These are phyloP conservation scores for Phytophthora crassamura DNA, from an alignment of 352 stramenopile genomes.

Conservation along the genomic window DNA sequence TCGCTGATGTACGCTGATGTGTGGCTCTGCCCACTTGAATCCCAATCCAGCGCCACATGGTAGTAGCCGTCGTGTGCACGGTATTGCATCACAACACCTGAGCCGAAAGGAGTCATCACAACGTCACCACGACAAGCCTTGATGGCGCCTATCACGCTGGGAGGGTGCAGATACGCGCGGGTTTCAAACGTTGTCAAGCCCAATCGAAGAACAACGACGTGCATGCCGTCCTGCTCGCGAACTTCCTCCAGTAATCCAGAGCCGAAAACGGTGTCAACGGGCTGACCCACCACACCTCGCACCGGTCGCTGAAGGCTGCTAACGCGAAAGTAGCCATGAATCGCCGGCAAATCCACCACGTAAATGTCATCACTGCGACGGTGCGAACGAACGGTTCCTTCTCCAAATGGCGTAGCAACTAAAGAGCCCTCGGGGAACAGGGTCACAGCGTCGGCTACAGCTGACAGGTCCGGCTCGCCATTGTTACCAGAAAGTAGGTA, in stretches of 20 bases:
- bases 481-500: constrained; percentile 49
- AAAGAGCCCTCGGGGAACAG: constrained; percentile 58
- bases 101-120: constrained; percentile 81
- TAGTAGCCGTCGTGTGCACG: constrained; percentile 69
- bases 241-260: constrained; percentile 70
- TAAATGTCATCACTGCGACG: constrained; percentile 65
- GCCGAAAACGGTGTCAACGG: constrained; percentile 73
- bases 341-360: constrained; percentile 46
- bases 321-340: constrained; percentile 58
- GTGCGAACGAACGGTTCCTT: constrained; percentile 59
- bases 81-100: constrained; percentile 75
- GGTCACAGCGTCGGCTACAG: constrained; percentile 21
- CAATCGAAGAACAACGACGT: constrained; percentile 76
- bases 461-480: not conserved
- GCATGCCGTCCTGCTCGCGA: constrained; percentile 67
- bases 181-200: constrained; percentile 56
- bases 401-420: constrained; percentile 72
- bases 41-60: constrained; percentile 75
- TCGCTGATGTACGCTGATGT: constrained; percentile 72
- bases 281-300: constrained; percentile 61
- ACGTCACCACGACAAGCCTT: constrained; percentile 76
- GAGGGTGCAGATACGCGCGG: constrained; percentile 65
- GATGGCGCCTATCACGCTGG: constrained; percentile 58
- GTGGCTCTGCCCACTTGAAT: constrained; percentile 57
- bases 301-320: constrained; percentile 46